phyloP scores from a whole-genome alignment of 2,329 filamentous ascomycete genomes.

The Dichotomopilus funicola region DNA sequence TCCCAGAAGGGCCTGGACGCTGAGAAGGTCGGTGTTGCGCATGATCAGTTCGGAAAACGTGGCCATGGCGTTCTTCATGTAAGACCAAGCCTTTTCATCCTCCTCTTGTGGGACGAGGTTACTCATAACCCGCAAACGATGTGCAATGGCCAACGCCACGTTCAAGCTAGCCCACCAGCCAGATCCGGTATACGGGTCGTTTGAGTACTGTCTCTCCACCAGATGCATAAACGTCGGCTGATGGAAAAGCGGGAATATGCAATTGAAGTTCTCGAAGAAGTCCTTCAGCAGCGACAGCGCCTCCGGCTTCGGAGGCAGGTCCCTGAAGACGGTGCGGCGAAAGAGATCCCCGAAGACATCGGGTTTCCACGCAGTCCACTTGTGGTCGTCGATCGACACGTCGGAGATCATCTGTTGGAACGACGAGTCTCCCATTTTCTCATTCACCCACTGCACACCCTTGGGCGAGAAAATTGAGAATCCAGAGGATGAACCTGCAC shows the following conservation, averaged over 20 bases:
- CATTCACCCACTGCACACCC: slow-evolving; percentile 96
- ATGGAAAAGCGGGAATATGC: slow-evolving; percentile 96
- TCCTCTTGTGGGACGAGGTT: slow-evolving; percentile 85
- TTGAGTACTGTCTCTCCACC: slow-evolving; percentile 87
- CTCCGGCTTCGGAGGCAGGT: slow-evolving; percentile 78
- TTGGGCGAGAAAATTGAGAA: slow-evolving; percentile 99
- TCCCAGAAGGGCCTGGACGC: slow-evolving; percentile 86
- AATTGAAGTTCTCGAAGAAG: slow-evolving; percentile 98
- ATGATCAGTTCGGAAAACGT: slow-evolving; percentile 90
- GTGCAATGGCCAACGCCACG: slow-evolving; percentile 85
- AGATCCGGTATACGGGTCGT: slow-evolving; percentile 86
- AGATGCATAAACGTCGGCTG: slow-evolving; percentile 98
- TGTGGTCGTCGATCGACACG: slow-evolving; percentile 86
- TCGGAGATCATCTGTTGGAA: slow-evolving; percentile 94
- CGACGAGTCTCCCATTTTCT: slow-evolving; percentile 90
- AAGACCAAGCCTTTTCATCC: slow-evolving; percentile 90
- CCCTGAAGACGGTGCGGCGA: slow-evolving; percentile 73
- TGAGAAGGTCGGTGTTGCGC: slow-evolving; percentile 90
- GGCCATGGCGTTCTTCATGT: slow-evolving; percentile 93
- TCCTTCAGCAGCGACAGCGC: slow-evolving; percentile 83
- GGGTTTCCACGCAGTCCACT: slow-evolving; percentile 97
- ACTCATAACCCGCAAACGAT: slow-evolving; percentile 90
- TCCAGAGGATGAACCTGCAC: slow-evolving; percentile 80
- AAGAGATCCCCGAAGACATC: slow-evolving; percentile 94
- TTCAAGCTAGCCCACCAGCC: slow-evolving; percentile 99